phyloP scores from a whole-genome alignment of 2,329 filamentous ascomycete species.

The Colletotrichum filicis region DNA sequence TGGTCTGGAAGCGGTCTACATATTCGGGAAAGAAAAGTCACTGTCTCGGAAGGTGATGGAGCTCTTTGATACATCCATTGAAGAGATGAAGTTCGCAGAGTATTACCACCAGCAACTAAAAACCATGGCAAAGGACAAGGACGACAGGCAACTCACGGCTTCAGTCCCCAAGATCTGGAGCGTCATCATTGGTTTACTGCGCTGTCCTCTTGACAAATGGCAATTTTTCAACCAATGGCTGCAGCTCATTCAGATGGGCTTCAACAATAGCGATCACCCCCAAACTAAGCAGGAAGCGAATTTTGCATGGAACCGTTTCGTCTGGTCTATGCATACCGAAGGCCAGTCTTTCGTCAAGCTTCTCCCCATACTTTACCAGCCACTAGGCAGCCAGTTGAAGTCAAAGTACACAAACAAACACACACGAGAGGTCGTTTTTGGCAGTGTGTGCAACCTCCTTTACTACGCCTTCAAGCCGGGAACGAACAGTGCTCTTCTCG shows the following conservation, averaged over 20 bases:
- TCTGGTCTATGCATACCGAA: slow-evolving; percentile 77
- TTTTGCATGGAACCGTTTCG: slow-evolving; percentile 85
- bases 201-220: slow-evolving; percentile 76
- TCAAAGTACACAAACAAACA: slow-evolving; percentile 70
- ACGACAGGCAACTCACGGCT: slow-evolving; percentile 59
- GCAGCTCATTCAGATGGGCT: slow-evolving; percentile 81
- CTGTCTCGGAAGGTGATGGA: slow-evolving; percentile 75
- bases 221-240: slow-evolving; percentile 80
- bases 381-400: slow-evolving; percentile 75
- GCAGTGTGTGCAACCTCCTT: slow-evolving; percentile 81
- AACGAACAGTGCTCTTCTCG: slow-evolving; percentile 72
- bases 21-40: slow-evolving; percentile 75
- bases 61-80: slow-evolving; percentile 67
- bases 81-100: slow-evolving; percentile 73
- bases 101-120: slow-evolving; percentile 76
- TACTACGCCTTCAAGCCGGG: slow-evolving; percentile 86
- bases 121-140: slow-evolving; percentile 73
- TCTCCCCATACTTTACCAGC: slow-evolving; percentile 66
- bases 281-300: slow-evolving; percentile 81
- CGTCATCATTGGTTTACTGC: slow-evolving; percentile 81
- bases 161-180: slow-evolving; percentile 92
- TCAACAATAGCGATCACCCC: slow-evolving; percentile 78
- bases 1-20: slow-evolving; percentile 76
- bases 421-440: slow-evolving; percentile 67
- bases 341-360: slow-evolving; percentile 69